Evolutionary conservation across 1,284 basidiomycete species (phyloP).

Genomic region (Omphalotus olearius): DNA sequence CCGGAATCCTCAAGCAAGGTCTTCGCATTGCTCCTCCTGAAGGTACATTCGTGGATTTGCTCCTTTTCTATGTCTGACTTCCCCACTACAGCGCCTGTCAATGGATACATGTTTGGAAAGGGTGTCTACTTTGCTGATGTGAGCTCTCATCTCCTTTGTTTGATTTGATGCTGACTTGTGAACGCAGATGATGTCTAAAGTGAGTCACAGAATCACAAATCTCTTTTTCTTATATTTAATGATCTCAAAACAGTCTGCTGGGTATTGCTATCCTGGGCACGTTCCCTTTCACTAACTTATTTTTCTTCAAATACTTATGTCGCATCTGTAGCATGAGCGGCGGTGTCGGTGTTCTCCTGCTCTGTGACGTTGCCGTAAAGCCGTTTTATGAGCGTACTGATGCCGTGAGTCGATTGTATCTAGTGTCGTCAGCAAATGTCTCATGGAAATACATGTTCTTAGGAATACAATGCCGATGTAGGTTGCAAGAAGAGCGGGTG

Average conservation of each 20-base stretch:
- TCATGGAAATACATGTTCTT: neutral
- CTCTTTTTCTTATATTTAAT: neutral
- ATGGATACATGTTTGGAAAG: constrained; percentile 68
- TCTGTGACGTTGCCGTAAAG: constrained; percentile 57
- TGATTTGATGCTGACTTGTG: neutral
- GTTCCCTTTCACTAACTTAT: constrained; percentile 18
- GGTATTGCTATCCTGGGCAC: constrained; percentile 53
- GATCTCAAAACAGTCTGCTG: constrained; percentile 39
- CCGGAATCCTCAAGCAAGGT: constrained; percentile 62
- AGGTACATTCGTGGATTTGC: constrained; percentile 28
- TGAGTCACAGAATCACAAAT: constrained; percentile 18
- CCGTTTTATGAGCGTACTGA: constrained; percentile 47
- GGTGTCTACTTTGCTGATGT: constrained; percentile 68
- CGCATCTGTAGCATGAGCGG: constrained; percentile 39
- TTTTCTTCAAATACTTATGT: neutral
- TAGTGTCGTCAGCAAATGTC: neutral
- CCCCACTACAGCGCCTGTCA: constrained; percentile 39
- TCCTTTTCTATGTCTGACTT: neutral
- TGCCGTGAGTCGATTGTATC: constrained; percentile 25
- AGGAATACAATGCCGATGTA: constrained; percentile 47
- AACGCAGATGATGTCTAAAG: constrained; percentile 59
- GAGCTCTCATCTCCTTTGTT: constrained; percentile 19
- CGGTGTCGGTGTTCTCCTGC: constrained; percentile 47
- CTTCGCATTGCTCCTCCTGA: constrained; percentile 68
- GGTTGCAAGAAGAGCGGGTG: constrained; percentile 39